These are phyloP conservation scores for Suillus bovinus DNA, from an alignment of 768 basidiomycete species.

Conservation along the genomic window DNA sequence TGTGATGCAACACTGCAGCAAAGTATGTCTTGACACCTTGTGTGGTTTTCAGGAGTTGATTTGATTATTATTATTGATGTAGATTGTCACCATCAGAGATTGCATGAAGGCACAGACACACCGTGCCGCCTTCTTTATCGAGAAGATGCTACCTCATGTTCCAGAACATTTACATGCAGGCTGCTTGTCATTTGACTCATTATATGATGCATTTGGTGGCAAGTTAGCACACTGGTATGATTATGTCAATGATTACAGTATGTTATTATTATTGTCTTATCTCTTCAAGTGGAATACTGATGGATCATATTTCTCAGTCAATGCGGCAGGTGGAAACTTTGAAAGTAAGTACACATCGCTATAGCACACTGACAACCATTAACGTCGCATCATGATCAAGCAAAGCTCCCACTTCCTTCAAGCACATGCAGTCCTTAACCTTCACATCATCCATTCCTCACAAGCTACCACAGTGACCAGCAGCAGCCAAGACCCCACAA, in stretches of 20 bases:
- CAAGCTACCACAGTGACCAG: constrained; percentile 38
- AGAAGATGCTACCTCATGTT: constrained; percentile 66
- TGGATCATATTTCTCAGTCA: constrained; percentile 52
- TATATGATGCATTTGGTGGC: constrained; percentile 82
- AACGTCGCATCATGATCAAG: constrained; percentile 48
- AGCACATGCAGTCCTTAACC: constrained; percentile 78
- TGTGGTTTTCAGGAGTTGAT: neutral
- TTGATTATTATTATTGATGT: neutral
- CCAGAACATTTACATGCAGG: constrained; percentile 55
- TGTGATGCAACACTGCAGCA: constrained; percentile 83
- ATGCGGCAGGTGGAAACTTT: constrained; percentile 68
- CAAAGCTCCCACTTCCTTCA: constrained; percentile 84
- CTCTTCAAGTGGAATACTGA: constrained; percentile 12
- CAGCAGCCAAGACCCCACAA: constrained; percentile 33
- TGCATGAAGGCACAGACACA: constrained; percentile 72
- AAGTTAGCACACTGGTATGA: constrained; percentile 84
- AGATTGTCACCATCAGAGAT: constrained; percentile 82
- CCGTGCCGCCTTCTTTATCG: constrained; percentile 62
- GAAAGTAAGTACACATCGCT: constrained; percentile 50
- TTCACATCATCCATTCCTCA: constrained; percentile 85
- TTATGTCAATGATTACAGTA: constrained; percentile 73
- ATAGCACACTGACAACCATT: constrained; percentile 5
- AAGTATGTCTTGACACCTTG: constrained; percentile 38
- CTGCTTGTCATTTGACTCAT: constrained; percentile 67
- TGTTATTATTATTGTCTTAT: constrained; percentile 5